These are phyloP conservation scores for Cryomyces minteri DNA, from an alignment of 495 filamentous ascomycete species.

Conservation along the genomic window DNA sequence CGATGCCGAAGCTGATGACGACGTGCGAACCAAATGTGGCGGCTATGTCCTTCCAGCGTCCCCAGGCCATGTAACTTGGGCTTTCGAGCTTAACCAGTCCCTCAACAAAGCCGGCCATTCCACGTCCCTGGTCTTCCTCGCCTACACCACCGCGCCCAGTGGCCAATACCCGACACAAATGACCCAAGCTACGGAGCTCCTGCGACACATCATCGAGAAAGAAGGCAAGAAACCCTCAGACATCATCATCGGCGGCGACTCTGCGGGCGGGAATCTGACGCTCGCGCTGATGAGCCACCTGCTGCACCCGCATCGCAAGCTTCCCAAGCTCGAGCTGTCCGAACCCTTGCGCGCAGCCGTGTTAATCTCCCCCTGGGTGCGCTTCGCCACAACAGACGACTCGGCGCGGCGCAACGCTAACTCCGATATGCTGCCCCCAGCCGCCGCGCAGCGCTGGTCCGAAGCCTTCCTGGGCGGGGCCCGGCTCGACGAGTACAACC, in stretches of 20 bases:
- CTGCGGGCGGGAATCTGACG: slow-evolving; percentile 42
- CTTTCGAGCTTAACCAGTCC: slow-evolving; percentile 23
- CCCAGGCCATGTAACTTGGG: slow-evolving; percentile 28
- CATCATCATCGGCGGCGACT: slow-evolving; percentile 40
- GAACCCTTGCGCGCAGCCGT: slow-evolving; percentile 29
- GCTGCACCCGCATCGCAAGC: slow-evolving; percentile 34
- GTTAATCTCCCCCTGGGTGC: slow-evolving; percentile 36
- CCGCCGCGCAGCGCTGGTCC: slow-evolving; percentile 22
- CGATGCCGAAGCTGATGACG: not conserved
- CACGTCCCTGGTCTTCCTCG: slow-evolving; percentile 30
- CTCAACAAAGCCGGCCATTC: slow-evolving; percentile 26
- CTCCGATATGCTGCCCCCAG: slow-evolving; percentile 28
- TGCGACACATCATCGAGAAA: slow-evolving; percentile 32
- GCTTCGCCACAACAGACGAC: slow-evolving; percentile 24
- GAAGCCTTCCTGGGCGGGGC: slow-evolving; percentile 23
- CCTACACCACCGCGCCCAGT: slow-evolving; percentile 37
- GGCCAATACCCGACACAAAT: slow-evolving; percentile 38
- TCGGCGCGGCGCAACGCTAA: slow-evolving; percentile 26
- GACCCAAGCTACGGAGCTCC: slow-evolving; percentile 30
- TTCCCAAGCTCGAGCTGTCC: slow-evolving; percentile 8
- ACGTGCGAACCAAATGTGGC: slow-evolving; percentile 19
- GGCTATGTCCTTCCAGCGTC: slow-evolving; percentile 32
- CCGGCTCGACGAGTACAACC: slow-evolving; percentile 33
- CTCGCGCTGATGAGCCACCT: slow-evolving; percentile 37
- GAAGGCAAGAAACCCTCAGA: slow-evolving; percentile 18